Base-by-base conservation (phyloP, 805 yeast species). In the Ogataea thermomethanolica region DNA sequence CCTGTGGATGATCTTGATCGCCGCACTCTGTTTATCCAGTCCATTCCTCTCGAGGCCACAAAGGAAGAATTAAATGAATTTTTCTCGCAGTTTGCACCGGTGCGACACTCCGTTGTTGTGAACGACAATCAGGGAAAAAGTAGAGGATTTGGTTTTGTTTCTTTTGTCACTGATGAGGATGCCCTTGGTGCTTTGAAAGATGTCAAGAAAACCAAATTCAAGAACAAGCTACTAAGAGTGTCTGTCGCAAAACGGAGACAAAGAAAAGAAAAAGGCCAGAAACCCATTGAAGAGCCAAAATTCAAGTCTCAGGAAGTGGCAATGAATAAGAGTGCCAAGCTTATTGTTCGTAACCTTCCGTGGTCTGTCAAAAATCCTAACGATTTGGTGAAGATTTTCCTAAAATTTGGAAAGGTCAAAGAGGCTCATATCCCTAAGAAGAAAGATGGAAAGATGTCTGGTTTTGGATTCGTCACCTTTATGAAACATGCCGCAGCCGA, bases 381-480 rank as follows among this genome's bases (percentile, higher is more conserved):
- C 4, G 79, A 76, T 40, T 70, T 93, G 54, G 80, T 75, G 55
- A 80, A 80, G 51, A 56, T 79, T 7, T 93, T 93, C 58, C 65
- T 73, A 42, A 79, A 78, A 55, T 93, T 68, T 58, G 99, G 99
- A 37, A 81, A 84, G 22, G 96, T 93, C 25, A 78, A 77, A 20
- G 96, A 89, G 56, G 95, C 91, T 0, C 78, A 79, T 51, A 87
- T 93, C 50, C 99, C 99, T 33, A 78, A 86, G 55, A 87, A 85
- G 56, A 73, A 76, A 34, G 95, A 88, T 35, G 96, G 96, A 11
- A 81, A 77, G 59, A 84, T 93, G 93, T 69, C 83, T 45, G 99
- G 99, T 8, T 93, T 91, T 73, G 99, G 89, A 0, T 93, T 93
- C 62, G 89, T 93, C 8, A 84, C 93, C 1, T 84, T 93, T 95